Conservation (phyloP, 139 green algal species). For the Cymbomonas tetramitiformis region DNA sequence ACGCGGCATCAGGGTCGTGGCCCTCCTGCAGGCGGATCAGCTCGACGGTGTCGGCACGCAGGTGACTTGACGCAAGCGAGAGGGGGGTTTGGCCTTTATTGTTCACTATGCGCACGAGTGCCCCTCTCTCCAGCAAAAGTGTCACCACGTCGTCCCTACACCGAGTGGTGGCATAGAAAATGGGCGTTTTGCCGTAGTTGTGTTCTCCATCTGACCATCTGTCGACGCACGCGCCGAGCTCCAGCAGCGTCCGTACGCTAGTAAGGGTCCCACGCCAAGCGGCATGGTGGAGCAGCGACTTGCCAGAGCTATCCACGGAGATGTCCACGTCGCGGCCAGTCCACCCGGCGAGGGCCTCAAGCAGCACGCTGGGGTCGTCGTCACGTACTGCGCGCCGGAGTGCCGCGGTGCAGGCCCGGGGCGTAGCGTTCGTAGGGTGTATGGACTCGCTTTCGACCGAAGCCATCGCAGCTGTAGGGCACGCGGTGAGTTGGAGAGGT, state of each 20-base stretch:
- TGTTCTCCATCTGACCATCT: not conserved
- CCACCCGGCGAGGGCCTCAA: too few relatives aligned
- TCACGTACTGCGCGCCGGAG: too few relatives aligned
- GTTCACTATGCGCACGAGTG: not conserved
- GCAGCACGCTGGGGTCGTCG: too few relatives aligned
- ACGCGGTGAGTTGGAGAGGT: too few relatives aligned
- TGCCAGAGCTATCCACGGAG: not conserved
- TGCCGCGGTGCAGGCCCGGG: too few relatives aligned
- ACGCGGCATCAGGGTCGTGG: not conserved
- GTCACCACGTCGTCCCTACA: constrained; percentile 11
- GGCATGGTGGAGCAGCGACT: constrained; percentile 6
- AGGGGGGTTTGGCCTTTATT: constrained; percentile 10
- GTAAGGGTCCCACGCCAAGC: constrained; percentile 5
- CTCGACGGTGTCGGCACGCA: not conserved
- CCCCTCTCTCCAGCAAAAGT: not conserved
- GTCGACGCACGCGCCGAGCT: not conserved
- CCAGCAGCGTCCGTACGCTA: not conserved
- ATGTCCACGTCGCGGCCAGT: too few relatives aligned
- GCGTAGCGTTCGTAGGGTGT: too few relatives aligned
- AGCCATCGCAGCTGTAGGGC: too few relatives aligned
- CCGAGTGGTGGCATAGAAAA: constrained; percentile 15
- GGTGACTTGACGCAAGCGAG: not conserved
- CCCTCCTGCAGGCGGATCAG: not conserved
- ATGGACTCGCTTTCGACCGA: too few relatives aligned
- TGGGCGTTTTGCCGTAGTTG: constrained; percentile 17